A percentile compares a stretch with the other conserved stretches of the same genome.
These are phyloP conservation scores for Blastocladiella britannica DNA, from an alignment of 192 early-diverging fungal genomes.

Conservation along the genomic window DNA sequence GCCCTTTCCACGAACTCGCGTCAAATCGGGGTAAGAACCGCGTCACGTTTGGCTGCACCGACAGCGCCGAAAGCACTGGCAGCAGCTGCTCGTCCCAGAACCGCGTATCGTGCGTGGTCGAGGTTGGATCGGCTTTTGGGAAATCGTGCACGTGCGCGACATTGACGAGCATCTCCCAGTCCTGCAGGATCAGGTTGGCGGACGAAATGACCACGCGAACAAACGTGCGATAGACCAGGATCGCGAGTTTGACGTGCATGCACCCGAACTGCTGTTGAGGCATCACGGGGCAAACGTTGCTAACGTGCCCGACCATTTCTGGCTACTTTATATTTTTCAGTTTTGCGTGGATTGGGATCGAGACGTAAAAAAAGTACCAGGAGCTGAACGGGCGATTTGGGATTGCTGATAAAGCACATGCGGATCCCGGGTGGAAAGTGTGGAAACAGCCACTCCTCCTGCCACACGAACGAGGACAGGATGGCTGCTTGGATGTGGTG, in stretches of 20 bases:
- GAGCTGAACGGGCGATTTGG: too few relatives aligned
- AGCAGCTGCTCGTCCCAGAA: too few relatives aligned
- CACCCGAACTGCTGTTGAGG: background rate
- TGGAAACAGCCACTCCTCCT: background rate
- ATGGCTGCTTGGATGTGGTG: background rate
- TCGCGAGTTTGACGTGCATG: constrained; percentile 3
- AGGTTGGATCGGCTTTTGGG: background rate
- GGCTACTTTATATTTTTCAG: too few relatives aligned
- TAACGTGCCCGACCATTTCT: too few relatives aligned
- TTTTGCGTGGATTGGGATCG: too few relatives aligned
- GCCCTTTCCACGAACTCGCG: too few relatives aligned
- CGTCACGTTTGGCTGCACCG: too few relatives aligned
- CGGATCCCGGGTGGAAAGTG: background rate
- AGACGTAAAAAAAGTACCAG: too few relatives aligned
- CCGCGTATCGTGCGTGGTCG: background rate
- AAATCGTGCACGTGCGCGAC: background rate
- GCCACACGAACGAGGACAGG: background rate
- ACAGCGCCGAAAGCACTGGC: too few relatives aligned
- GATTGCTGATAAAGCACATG: background rate
- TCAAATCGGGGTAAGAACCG: too few relatives aligned
- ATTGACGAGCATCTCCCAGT: constrained; percentile 1
- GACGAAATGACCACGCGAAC: constrained; percentile 2
- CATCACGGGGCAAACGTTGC: too few relatives aligned
- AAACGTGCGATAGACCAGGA: constrained; percentile 1
- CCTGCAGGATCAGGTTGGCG: constrained; percentile 1